Percentiles rank a stretch among this genome's conserved stretches.
Evolutionary conservation across 2,329 filamentous ascomycete genomes (phyloP).

Genomic region (Pseudocercospora fuligena): DNA sequence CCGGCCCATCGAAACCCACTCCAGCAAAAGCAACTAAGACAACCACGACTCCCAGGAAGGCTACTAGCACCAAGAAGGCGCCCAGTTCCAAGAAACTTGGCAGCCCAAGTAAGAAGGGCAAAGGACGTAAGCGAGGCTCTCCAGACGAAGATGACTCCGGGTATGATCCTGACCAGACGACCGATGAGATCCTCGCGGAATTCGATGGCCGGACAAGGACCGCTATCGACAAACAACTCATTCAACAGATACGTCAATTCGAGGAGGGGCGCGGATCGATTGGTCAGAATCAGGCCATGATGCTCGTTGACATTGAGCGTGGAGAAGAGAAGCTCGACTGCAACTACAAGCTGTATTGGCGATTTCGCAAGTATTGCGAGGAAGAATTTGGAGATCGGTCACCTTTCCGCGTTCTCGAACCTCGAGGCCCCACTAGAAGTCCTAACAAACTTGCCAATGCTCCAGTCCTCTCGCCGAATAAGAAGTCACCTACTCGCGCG

Average conservation of each 20-base stretch:
- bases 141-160: slow-evolving; percentile 14
- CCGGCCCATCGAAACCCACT: neutral
- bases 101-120: neutral
- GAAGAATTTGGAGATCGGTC: neutral
- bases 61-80: neutral
- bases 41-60: slow-evolving; percentile 11
- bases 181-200: slow-evolving; percentile 18
- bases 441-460: slow-evolving; percentile 7
- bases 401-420: neutral
- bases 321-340: slow-evolving; percentile 1
- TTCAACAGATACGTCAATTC: neutral
- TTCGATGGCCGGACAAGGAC: slow-evolving; percentile 18
- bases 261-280: neutral
- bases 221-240: slow-evolving; percentile 14
- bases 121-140: slow-evolving; percentile 12
- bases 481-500: neutral
- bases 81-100: neutral
- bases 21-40: neutral
- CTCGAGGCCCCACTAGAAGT: slow-evolving; percentile 5
- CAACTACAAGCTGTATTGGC: slow-evolving; percentile 26
- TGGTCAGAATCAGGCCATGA: neutral
- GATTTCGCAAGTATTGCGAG: slow-evolving; percentile 14
- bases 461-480: slow-evolving; percentile 1
- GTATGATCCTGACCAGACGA: slow-evolving; percentile 15
- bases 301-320: neutral